Evolutionary conservation across 1,139 yeast species (phyloP).

Genomic region (Diutina rugosa): DNA sequence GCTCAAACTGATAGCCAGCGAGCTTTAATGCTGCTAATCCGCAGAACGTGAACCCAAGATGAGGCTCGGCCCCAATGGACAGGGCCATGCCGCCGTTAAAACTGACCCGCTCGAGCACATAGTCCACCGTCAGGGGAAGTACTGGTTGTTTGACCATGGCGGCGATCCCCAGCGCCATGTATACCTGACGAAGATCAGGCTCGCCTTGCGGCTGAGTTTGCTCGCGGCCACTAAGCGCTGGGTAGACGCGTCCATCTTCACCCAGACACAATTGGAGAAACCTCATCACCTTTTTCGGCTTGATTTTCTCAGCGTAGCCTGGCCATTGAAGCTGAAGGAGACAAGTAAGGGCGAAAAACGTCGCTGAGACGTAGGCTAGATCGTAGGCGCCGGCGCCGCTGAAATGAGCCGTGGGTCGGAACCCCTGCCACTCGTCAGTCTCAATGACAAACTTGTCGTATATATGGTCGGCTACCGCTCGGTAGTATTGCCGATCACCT

Average conservation of each 20-base stretch:
- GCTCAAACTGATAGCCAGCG: constrained; percentile 16
- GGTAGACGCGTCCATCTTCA: constrained; percentile 35
- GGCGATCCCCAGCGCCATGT: constrained; percentile 59
- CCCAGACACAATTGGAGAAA: constrained; percentile 44
- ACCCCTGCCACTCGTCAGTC: constrained; percentile 13
- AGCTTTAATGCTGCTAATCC: constrained; percentile 56
- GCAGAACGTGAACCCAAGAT: constrained; percentile 82
- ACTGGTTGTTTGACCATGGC: constrained; percentile 28
- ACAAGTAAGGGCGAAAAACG: constrained; percentile 49
- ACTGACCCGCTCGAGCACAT: constrained; percentile 29
- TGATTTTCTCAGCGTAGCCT: constrained; percentile 21
- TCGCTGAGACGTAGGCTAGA: constrained; percentile 52
- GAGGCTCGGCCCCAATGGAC: constrained; percentile 44
- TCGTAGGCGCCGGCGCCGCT: constrained; percentile 22
- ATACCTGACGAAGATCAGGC: constrained; percentile 60
- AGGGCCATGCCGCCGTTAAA: constrained; percentile 57
- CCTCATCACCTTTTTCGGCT: constrained; percentile 31
- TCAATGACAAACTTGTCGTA: constrained; percentile 26
- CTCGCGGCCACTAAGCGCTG: constrained; percentile 12
- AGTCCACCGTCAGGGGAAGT: constrained; percentile 16
- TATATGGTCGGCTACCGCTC: constrained; percentile 28
- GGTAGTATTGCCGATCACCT: constrained; percentile 11
- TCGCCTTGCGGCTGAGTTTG: constrained; percentile 39
- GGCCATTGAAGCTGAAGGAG: constrained; percentile 32
- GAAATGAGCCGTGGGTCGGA: constrained; percentile 28